Conservation (phyloP, 257 asterid species). For the Galeopsis tetrahit region DNA sequence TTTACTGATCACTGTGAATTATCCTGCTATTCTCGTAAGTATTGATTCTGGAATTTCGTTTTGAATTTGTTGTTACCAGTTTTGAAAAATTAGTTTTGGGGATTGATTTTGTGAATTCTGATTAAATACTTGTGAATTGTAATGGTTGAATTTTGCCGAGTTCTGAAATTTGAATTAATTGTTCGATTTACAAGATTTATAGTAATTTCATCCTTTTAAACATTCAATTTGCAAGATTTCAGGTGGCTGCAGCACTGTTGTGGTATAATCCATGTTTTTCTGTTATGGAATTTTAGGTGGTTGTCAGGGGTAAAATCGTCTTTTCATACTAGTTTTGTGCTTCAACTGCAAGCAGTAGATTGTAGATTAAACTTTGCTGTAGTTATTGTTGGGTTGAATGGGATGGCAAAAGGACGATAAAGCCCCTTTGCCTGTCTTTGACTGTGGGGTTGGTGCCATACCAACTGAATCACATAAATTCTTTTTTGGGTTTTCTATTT, state of each 20-base stretch:
- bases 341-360: slow-evolving; percentile 35
- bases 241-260: slow-evolving; percentile 23
- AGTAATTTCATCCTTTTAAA: slow-evolving; percentile 17
- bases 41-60: not conserved
- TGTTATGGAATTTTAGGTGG: slow-evolving; percentile 35
- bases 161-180: slow-evolving; percentile 10
- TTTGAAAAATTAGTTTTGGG: not conserved
- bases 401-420: slow-evolving; percentile 43
- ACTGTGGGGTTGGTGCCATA: slow-evolving; percentile 29
- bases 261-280: slow-evolving; percentile 25
- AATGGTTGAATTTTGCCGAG: slow-evolving; percentile 20
- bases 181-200: slow-evolving; percentile 25
- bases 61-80: not conserved
- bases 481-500: slow-evolving; percentile 8
- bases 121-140: slow-evolving; percentile 11
- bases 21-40: not conserved
- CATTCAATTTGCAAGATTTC: slow-evolving; percentile 11
- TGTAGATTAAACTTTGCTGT: slow-evolving; percentile 17
- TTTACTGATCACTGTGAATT: slow-evolving; percentile 44
- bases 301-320: slow-evolving; percentile 48
- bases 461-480: slow-evolving; percentile 25
- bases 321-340: slow-evolving; percentile 14
- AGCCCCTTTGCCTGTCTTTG: slow-evolving; percentile 37
- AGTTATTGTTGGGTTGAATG: slow-evolving; percentile 27
- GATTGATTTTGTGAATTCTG: slow-evolving; percentile 20